Percentiles rank a stretch among this genome's conserved stretches.
These are phyloP conservation scores for Phytophthora sansomeana DNA, from an alignment of 352 stramenopile species.

Conservation along the genomic window DNA sequence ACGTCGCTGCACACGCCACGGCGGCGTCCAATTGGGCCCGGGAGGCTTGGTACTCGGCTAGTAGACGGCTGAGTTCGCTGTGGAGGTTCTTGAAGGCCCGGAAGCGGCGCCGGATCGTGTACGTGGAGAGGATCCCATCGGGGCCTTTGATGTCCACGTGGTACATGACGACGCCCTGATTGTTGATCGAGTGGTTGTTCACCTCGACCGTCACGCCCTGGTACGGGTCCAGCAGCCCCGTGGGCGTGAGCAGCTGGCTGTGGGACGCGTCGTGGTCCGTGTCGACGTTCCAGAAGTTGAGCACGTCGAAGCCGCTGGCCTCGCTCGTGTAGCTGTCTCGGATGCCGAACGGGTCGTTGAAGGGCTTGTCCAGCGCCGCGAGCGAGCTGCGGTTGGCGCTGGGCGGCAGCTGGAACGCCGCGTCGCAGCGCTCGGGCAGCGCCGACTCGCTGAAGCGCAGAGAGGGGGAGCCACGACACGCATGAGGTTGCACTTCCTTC, in stretches of 20 bases:
- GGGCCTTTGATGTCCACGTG: constrained; percentile 89
- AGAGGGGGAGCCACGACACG: constrained; percentile 35
- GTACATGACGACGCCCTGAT: constrained; percentile 88
- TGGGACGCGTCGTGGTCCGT: constrained; percentile 46
- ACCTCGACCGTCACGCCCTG: constrained; percentile 76
- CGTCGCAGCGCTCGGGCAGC: constrained; percentile 55
- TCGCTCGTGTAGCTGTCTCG: constrained; percentile 72
- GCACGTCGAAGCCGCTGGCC: constrained; percentile 64
- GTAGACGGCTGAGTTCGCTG: constrained; percentile 65
- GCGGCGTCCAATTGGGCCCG: constrained; percentile 26
- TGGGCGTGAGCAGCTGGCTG: constrained; percentile 48
- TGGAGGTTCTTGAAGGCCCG: constrained; percentile 84
- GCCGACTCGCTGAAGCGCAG: constrained; percentile 64
- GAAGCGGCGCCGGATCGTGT: constrained; percentile 87
- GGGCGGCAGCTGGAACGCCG: constrained; percentile 49
- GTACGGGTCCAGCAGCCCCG: constrained; percentile 58
- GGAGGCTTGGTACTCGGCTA: constrained; percentile 60
- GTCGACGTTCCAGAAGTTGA: constrained; percentile 68
- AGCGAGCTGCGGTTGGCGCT: constrained; percentile 69
- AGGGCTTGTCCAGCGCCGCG: constrained; percentile 51
- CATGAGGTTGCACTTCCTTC: constrained; percentile 16
- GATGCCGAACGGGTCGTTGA: constrained; percentile 29
- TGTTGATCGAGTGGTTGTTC: constrained; percentile 75
- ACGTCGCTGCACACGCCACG: constrained; percentile 9
- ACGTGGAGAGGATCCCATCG: constrained; percentile 77